Evolutionary conservation across 2,329 filamentous ascomycete genomes (phyloP).

Genomic region (Xylariaceae sp.): DNA sequence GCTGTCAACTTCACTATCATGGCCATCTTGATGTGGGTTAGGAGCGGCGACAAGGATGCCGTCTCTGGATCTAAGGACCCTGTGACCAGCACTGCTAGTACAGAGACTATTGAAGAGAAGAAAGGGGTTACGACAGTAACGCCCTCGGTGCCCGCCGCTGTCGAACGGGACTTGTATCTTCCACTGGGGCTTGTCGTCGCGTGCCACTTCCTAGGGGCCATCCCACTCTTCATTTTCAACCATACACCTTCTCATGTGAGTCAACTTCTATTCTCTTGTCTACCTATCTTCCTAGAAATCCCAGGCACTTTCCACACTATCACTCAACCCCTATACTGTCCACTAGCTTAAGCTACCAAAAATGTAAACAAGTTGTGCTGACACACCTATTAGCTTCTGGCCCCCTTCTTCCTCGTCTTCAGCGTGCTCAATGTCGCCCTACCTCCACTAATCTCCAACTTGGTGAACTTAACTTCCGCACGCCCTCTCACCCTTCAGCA

Average conservation of each 20-base stretch:
- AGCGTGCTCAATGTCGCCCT: constrained; percentile 60
- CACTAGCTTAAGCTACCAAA: background rate
- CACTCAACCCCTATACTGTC: background rate
- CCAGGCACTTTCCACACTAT: constrained; percentile 5
- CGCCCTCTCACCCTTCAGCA: constrained; percentile 67
- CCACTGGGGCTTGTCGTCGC: constrained; percentile 76
- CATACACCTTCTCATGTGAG: constrained; percentile 70
- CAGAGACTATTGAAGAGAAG: constrained; percentile 31
- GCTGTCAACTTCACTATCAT: constrained; percentile 96
- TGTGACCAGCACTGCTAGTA: constrained; percentile 1
- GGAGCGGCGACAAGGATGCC: constrained; percentile 69
- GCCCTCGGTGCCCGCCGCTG: constrained; percentile 35
- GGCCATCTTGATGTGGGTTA: constrained; percentile 91
- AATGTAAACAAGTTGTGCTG: background rate
- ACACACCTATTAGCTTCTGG: constrained; percentile 58
- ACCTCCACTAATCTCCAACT: constrained; percentile 61
- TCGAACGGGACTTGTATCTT: constrained; percentile 72
- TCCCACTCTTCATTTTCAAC: constrained; percentile 90
- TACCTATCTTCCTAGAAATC: background rate
- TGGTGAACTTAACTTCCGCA: constrained; percentile 53
- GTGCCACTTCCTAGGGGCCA: constrained; percentile 76
- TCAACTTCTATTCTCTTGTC: constrained; percentile 19
- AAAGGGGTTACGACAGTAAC: constrained; percentile 34
- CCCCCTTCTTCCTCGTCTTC: constrained; percentile 65
- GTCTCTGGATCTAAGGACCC: background rate